phyloP scores from a whole-genome alignment of 2,329 filamentous ascomycete genomes.

The Diaporthe sp. region DNA sequence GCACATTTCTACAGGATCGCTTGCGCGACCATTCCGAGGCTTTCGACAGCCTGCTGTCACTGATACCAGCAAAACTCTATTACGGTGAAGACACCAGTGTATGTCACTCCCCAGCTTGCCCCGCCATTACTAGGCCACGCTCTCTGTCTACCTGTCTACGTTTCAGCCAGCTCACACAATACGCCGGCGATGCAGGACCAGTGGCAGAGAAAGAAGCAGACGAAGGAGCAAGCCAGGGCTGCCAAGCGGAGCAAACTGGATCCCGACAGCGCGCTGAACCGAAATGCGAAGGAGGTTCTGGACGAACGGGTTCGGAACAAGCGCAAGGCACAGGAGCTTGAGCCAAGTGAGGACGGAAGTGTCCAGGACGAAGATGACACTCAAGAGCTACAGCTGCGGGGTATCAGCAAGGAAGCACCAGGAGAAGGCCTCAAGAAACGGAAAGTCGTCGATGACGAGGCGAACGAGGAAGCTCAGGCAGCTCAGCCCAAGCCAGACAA shows the following conservation, averaged over 20 bases:
- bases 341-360: constrained; percentile 60
- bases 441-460: constrained; percentile 51
- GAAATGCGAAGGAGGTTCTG: constrained; percentile 90
- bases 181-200: constrained; percentile 73
- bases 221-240: constrained; percentile 86
- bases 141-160: not conserved
- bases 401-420: constrained; percentile 71
- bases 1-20: constrained; percentile 59
- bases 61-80: constrained; percentile 92
- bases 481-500: constrained; percentile 46
- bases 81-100: constrained; percentile 88
- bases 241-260: constrained; percentile 92
- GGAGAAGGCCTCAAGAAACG: constrained; percentile 72
- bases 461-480: constrained; percentile 68
- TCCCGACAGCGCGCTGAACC: constrained; percentile 84
- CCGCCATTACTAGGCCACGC: not conserved
- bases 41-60: constrained; percentile 87
- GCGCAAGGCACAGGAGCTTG: constrained; percentile 79
- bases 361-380: constrained; percentile 60
- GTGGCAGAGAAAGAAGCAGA: constrained; percentile 96
- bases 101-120: constrained; percentile 57
- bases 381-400: constrained; percentile 58
- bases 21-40: constrained; percentile 75
- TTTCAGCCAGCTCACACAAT: constrained; percentile 34
- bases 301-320: constrained; percentile 84